A percentile compares a stretch with the other conserved stretches of the same genome.
These are phyloP conservation scores for Corchorus olitorius DNA, from an alignment of 345 rosid species.

Conservation along the genomic window DNA sequence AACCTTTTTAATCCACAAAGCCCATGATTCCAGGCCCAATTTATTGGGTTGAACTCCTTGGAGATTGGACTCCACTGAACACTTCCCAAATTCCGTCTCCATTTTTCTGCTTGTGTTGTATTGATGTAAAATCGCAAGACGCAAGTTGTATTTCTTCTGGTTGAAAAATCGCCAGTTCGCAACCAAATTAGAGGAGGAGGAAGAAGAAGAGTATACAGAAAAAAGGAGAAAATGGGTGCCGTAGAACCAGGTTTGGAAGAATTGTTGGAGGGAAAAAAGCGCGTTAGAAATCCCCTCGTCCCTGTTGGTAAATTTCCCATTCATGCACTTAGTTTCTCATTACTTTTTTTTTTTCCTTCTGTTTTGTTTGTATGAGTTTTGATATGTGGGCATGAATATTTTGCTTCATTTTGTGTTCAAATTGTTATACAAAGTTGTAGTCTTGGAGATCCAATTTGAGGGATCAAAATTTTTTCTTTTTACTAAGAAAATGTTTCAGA, in stretches of 20 bases:
- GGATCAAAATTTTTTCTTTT: not conserved
- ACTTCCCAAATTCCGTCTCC: no score
- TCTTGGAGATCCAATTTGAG: conserved; percentile 9
- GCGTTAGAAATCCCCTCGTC: conserved; percentile 23
- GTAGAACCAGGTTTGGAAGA: conserved; percentile 21
- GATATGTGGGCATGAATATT: not conserved
- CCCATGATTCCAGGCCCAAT: not conserved
- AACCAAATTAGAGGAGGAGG: not conserved
- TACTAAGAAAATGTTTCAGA: not conserved
- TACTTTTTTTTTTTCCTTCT: not conserved
- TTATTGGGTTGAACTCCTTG: not conserved
- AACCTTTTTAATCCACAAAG: not conserved
- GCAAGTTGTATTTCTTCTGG: no score
- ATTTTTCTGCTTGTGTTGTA: no score
- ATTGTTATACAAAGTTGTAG: not conserved
- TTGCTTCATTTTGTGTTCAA: no score
- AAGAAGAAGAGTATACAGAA: not conserved
- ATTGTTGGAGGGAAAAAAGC: conserved; percentile 21
- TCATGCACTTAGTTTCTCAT: no score
- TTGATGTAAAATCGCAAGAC: no score
- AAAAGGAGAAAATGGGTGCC: not conserved
- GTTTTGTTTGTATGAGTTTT: not conserved
- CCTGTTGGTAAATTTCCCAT: conserved; percentile 19
- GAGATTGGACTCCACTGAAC: no score
- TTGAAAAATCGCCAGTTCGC: not conserved